These are phyloP conservation scores for Clausena lansium DNA, from an alignment of 345 rosid species.

Conservation along the genomic window DNA sequence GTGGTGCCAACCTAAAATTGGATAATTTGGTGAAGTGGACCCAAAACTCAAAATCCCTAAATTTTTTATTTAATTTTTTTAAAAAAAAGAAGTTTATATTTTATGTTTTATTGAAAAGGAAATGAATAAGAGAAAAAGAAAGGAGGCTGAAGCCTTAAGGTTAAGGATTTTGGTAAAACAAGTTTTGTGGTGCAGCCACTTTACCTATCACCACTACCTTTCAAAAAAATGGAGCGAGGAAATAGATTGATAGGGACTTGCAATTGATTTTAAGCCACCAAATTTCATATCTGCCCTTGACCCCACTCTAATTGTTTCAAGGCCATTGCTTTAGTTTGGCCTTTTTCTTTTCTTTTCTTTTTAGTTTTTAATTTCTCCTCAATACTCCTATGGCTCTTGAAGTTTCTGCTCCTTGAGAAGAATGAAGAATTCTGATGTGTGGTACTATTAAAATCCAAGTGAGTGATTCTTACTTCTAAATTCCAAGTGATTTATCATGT, in stretches of 20 bases:
- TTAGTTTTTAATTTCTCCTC: not conserved
- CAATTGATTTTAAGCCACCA: constrained; percentile 22
- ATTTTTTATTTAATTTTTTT: not conserved
- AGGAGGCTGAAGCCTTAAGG: no score
- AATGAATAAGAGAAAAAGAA: not conserved
- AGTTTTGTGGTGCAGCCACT: not conserved
- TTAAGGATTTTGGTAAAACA: not conserved
- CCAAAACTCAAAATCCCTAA: not conserved
- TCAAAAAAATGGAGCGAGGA: not conserved
- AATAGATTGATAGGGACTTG: not conserved
- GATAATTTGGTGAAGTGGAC: not conserved
- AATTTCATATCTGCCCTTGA: constrained; percentile 13
- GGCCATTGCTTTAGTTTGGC: not conserved
- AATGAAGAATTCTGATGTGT: not conserved
- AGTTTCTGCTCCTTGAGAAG: not conserved
- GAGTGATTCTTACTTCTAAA: no score
- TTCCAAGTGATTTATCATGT: no score
- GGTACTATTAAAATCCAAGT: not conserved
- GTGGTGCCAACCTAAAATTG: not conserved
- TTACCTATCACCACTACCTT: constrained; percentile 11
- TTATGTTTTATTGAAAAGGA: not conserved
- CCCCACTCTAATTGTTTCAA: not conserved
- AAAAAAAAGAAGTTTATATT: not conserved
- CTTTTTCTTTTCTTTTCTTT: not conserved
- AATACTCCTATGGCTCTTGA: not conserved